Conservation (phyloP, 2,329 filamentous ascomycete species). For the Colletotrichum endophyticum region DNA sequence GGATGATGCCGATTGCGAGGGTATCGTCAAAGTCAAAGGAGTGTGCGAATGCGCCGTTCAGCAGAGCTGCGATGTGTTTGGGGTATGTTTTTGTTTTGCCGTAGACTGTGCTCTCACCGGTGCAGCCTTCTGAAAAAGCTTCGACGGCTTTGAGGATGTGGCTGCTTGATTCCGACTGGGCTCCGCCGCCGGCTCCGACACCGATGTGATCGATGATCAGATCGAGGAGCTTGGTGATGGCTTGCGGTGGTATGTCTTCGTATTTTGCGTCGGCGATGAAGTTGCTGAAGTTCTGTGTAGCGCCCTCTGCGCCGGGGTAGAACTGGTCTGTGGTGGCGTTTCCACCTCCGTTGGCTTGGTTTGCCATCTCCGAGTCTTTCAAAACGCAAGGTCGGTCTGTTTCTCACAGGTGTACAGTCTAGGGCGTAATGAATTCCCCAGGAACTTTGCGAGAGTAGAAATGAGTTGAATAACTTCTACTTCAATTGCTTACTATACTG, state of each 20-base stretch:
- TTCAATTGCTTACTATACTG: background rate
- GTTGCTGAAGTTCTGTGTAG: background rate
- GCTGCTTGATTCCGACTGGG: slow-evolving; percentile 25
- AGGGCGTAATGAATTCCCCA: background rate
- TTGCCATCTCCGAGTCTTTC: background rate
- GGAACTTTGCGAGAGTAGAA: background rate
- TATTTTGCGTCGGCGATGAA: background rate
- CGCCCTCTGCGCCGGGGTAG: background rate
- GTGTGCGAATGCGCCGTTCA: slow-evolving; percentile 47
- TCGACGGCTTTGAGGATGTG: slow-evolving; percentile 38
- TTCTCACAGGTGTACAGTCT: background rate
- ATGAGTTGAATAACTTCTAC: background rate
- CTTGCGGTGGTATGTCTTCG: background rate
- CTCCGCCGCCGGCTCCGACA: slow-evolving; percentile 26
- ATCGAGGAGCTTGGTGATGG: slow-evolving; percentile 24
- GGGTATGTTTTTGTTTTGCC: slow-evolving; percentile 34
- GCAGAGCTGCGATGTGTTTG: slow-evolving; percentile 41
- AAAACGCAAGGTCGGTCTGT: background rate
- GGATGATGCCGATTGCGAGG: slow-evolving; percentile 42
- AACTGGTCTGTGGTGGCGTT: background rate
- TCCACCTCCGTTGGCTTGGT: background rate
- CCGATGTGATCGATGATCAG: slow-evolving; percentile 28
- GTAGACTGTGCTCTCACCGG: slow-evolving; percentile 35
- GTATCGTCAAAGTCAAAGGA: slow-evolving; percentile 51
- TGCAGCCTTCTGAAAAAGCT: slow-evolving; percentile 22